These are phyloP conservation scores for Colletotrichum filicis DNA, from an alignment of 2,329 filamentous ascomycete species.

Conservation along the genomic window DNA sequence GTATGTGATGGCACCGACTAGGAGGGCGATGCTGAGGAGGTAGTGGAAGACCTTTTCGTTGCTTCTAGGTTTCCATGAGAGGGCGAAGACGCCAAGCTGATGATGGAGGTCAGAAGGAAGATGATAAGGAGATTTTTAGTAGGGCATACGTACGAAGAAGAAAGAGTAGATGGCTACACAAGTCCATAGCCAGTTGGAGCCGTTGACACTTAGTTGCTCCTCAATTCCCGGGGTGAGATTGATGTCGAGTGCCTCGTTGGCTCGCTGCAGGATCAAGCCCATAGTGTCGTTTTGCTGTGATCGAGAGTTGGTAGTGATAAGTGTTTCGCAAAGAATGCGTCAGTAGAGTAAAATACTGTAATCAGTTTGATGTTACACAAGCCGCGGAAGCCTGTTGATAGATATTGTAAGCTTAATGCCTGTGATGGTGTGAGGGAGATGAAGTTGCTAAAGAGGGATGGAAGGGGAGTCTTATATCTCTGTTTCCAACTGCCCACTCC, in stretches of 20 bases:
- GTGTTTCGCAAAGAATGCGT: neutral
- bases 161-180: slow-evolving; percentile 61
- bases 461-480: slow-evolving; percentile 19
- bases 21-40: slow-evolving; percentile 59
- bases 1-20: slow-evolving; percentile 62
- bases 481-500: neutral
- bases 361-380: no score
- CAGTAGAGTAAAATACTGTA: neutral
- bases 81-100: slow-evolving; percentile 52
- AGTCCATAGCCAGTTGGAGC: slow-evolving; percentile 67
- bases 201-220: slow-evolving; percentile 53
- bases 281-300: slow-evolving; percentile 39
- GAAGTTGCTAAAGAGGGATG: neutral
- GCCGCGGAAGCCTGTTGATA: neutral
- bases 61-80: slow-evolving; percentile 54
- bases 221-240: slow-evolving; percentile 56
- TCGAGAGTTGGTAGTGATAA: neutral
- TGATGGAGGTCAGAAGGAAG: slow-evolving; percentile 8
- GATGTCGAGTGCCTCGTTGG: slow-evolving; percentile 58
- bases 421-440: neutral
- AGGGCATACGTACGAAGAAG: slow-evolving; percentile 52
- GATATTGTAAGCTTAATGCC: neutral
- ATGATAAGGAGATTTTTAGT: neutral
- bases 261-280: slow-evolving; percentile 44
- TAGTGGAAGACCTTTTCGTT: slow-evolving; percentile 68